Evolutionary conservation across 805 yeast species (phyloP).

Genomic region (Wickerhamomyces sydowiorum): DNA sequence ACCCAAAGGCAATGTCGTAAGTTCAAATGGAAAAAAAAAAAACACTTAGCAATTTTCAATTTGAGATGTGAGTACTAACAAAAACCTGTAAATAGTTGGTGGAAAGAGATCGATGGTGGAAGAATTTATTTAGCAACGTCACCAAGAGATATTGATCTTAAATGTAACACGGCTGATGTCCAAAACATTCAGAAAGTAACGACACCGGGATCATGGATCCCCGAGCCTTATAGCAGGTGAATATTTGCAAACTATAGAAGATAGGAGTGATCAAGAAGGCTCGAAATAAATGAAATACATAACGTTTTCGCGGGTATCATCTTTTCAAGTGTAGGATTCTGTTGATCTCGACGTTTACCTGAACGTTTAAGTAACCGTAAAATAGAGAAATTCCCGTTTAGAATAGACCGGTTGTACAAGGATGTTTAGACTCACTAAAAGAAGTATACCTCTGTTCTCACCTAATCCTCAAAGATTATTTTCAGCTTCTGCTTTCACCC

Average conservation of each 20-base stretch:
- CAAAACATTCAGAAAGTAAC: not conserved
- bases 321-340: no score
- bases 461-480: conserved; percentile 1
- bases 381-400: no score
- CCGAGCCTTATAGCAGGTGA: no score
- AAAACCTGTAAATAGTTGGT: conserved; percentile 9
- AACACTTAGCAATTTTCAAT: not conserved
- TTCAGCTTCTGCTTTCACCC: not conserved
- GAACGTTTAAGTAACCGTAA: no score
- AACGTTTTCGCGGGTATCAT: no score
- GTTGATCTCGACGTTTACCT: no score
- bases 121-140: conserved; percentile 2
- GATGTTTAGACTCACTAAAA: no score
- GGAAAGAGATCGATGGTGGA: conserved; percentile 19
- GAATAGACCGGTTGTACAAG: no score
- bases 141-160: not conserved
- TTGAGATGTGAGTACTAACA: not conserved
- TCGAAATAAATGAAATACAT: no score
- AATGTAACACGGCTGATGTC: not conserved
- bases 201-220: conserved; percentile 15
- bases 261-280: no score
- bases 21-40: not conserved
- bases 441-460: no score
- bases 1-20: conserved; percentile 11
- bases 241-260: no score